Base-by-base conservation (phyloP, 192 early-diverging fungal species). In the Jimgerdemannia lactiflua region DNA sequence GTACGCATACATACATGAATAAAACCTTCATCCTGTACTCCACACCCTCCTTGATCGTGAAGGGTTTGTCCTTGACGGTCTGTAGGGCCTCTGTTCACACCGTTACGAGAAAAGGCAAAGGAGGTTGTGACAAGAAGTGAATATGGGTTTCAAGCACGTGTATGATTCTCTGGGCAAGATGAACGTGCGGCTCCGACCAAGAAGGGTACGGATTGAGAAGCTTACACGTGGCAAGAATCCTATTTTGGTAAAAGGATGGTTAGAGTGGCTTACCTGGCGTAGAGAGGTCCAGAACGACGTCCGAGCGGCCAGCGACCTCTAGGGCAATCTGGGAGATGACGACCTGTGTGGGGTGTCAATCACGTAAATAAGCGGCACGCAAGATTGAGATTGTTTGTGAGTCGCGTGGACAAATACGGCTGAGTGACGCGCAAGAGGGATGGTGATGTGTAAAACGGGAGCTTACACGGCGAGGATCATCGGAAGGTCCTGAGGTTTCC, bases 1-100 rank as follows among this genome's bases (percentile, higher is more conserved):
- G 6, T 19, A 29, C 70, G 20, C 3, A 69, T 7, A 77, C 29
- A 43, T 75, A 85, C 79, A 84, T 92, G 88, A 99, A 99, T 71
- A 86, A 86, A 75, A 99, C 92, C 88, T 96, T 96, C 83, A 97
- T 89, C 67, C 93, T 86, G 88, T 98, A 98, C 71, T 95, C 93
- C 49, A 92, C 89, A 74, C 98, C 97, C 82, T 98, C 97, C 88
- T 99, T 99, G 87, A 99, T 98, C 17, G 89, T 89, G 77, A 99
- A 91, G 4, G 89, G 87, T 49, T 85, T 89, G 59, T 85, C 80
- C 79, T 92, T 92, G 77, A 96, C 87, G 63, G 84, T 78, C n/a
- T 86, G 84, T 69, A 94, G 86, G 69, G 86, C 90, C 68, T 78
- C 91, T 89, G 63, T 72, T 70, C 17, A 39, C 69, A n/a, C 49